Conservation (phyloP, 2,329 filamentous ascomycete species). For the Penicillium digitatum region DNA sequence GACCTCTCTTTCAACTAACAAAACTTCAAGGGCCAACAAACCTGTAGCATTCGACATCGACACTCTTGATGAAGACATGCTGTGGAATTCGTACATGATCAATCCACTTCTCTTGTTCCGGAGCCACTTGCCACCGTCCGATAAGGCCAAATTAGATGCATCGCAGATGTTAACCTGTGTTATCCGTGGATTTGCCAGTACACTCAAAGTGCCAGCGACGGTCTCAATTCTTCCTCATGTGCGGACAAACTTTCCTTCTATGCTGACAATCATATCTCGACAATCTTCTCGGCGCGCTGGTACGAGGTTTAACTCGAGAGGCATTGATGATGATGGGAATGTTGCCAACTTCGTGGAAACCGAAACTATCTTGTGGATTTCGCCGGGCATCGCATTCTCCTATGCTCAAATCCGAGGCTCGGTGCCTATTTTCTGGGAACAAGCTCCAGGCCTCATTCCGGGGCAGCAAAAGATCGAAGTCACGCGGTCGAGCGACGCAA, state of each 20-base stretch:
- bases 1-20: conserved; percentile 11
- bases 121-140: conserved; percentile 68
- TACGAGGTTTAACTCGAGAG: conserved; percentile 93
- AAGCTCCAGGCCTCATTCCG: conserved; percentile 78
- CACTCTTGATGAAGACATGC: conserved; percentile 83
- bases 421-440: conserved; percentile 96
- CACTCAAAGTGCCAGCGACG: conserved; percentile 75
- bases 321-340: conserved; percentile 95
- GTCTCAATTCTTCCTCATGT: conserved; percentile 65
- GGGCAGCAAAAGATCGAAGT: conserved; percentile 92
- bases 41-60: conserved; percentile 81
- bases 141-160: conserved; percentile 74
- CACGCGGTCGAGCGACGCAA: conserved; percentile 82
- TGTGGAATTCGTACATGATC: conserved; percentile 99
- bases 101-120: conserved; percentile 86
- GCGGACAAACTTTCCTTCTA: conserved; percentile 70
- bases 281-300: conserved; percentile 87
- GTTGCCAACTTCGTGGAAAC: conserved; percentile 99
- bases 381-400: conserved; percentile 74
- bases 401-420: conserved; percentile 91
- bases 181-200: conserved; percentile 87
- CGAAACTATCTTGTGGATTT: conserved; percentile 86
- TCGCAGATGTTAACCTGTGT: conserved; percentile 88
- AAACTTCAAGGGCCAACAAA: conserved; percentile 60
- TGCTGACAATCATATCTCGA: conserved; percentile 83